Evolutionary conservation across 163 green algal species (phyloP), one percentile per base, ranked within the genome.

Genomic region (Scenedesmus sp.): DNA sequence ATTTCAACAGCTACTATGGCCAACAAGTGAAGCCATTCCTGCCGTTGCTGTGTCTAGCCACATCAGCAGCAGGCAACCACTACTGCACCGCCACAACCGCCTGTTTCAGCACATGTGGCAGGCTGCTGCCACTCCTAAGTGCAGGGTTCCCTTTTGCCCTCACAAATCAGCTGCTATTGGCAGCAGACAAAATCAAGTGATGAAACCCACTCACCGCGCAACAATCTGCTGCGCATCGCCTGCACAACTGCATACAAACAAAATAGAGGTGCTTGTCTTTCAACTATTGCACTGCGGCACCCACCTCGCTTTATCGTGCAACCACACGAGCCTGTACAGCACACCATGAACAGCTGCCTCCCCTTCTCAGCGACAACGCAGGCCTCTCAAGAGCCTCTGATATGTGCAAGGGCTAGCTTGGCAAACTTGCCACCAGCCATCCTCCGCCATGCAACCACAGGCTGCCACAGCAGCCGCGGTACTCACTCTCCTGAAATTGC

Each of bases 381-480:
- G 26, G 65, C 65, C 6, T n/a, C n/a, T n/a, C n/a, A n/a, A n/a
- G n/a, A n/a, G n/a, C n/a, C n/a, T n/a, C n/a, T 76, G 30, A 76
- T 76, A 76, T 76, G 65, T 76, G 65, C 65, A 76, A 72, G 65
- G 30, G 65, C 65, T 40, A 72, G 59, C 59, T 72, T 10, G 3
- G 35, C 59, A 35, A 24, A 0, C 12, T 24, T 15, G 13, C 51
- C 51, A 22, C 13, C 10, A 61, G 24, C 51, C 26, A 1, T 72
- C 59, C 59, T 33, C 59, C 26, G 16, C 59, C 59, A 80, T 22
- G 4, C 26, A 44, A 80, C 70, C 35, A 53, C 42, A 35, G 42
- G 40, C 40, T 84, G 78, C 20, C 78, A 33, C 78, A 61, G 42
- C 78, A 84, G 78, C 78, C 78, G 22, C 61, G 78, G 24, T 53